Evolutionary conservation across 441 rosid genomes (phyloP).

Genomic region (Macaranga tanarius): DNA sequence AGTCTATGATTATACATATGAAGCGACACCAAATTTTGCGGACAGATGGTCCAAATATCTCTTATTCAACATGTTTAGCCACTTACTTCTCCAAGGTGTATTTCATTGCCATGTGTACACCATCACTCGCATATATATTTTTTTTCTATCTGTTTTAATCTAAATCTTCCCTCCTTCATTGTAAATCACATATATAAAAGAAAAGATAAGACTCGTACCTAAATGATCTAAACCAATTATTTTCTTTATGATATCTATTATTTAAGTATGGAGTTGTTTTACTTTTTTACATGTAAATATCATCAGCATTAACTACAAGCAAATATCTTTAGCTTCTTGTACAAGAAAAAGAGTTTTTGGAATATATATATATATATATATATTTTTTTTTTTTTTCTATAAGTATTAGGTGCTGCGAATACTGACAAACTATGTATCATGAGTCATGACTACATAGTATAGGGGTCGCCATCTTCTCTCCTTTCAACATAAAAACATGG

Average conservation of each 20-base stretch:
- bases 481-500: not conserved
- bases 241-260: no score
- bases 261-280: no score
- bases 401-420: no score
- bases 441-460: no score
- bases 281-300: no score
- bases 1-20: slow-evolving; percentile 8
- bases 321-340: no score
- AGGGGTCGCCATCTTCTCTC: not conserved
- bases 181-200: not conserved
- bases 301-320: no score
- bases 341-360: no score
- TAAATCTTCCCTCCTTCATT: not conserved
- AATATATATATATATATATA: no score
- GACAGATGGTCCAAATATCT: not conserved
- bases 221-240: not conserved
- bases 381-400: no score
- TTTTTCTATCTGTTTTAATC: not conserved
- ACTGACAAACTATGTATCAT: no score
- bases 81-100: slow-evolving; percentile 1
- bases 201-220: not conserved
- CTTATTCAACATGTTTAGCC: not conserved
- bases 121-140: not conserved
- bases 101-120: slow-evolving; percentile 14
- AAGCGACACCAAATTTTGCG: not conserved